phyloP scores from a whole-genome alignment of 129 eudicot genomes.

The Sambucus nigra region DNA sequence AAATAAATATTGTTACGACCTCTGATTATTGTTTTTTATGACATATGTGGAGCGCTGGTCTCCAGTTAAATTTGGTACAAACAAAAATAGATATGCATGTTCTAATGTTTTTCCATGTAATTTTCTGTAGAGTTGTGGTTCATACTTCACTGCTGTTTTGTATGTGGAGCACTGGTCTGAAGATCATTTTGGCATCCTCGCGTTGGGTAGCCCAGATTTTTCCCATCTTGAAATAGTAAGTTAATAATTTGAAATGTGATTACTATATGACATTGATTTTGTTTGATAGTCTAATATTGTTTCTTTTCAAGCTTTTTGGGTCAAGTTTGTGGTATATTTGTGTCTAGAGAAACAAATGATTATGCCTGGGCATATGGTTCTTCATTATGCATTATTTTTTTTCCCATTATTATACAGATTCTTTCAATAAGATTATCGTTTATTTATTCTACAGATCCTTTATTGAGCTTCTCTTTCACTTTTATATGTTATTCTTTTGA shows the following conservation, averaged over 20 bases:
- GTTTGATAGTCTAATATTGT: neutral
- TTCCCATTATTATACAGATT: neutral
- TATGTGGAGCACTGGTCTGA: conserved; percentile 99
- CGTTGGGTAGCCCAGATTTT: conserved; percentile 90
- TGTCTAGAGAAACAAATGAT: neutral
- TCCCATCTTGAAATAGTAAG: conserved; percentile 73
- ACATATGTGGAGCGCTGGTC: neutral
- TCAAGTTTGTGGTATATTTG: neutral
- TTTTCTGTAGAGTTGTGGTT: conserved; percentile 65
- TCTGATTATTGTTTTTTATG: conserved; percentile 4
- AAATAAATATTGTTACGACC: neutral
- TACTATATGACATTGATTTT: neutral
- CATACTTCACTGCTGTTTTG: conserved; percentile 87
- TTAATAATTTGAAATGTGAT: conserved; percentile 2
- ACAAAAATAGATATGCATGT: too few relatives aligned
- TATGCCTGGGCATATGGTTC: neutral
- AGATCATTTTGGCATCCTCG: conserved; percentile 65
- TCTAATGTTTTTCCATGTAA: conserved; percentile 3
- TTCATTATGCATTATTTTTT: neutral
- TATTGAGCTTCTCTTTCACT: neutral
- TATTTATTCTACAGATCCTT: too few relatives aligned
- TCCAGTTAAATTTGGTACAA: too few relatives aligned
- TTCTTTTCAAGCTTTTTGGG: neutral
- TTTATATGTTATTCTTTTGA: conserved; percentile 1
- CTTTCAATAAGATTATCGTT: conserved; percentile 2